Conservation (phyloP, 2,329 filamentous ascomycete genomes). For the Cordyceps sp. region DNA sequence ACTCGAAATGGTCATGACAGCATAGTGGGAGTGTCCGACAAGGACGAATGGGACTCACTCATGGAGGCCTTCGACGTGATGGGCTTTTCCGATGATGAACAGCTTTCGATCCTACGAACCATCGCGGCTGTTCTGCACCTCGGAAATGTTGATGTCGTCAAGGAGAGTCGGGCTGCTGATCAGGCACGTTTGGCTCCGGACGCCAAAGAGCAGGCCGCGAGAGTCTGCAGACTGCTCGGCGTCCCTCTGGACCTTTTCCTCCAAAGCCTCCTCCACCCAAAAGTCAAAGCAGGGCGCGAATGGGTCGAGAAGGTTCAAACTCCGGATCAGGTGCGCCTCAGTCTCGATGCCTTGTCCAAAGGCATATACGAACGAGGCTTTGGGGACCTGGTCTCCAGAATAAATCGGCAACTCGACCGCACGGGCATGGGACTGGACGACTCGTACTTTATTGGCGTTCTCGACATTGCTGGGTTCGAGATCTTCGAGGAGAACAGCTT, state of each 20-base stretch:
- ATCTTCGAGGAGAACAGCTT: conserved; percentile 99
- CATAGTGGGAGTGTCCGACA: conserved; percentile 79
- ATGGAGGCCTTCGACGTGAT: conserved; percentile 91
- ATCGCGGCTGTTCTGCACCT: conserved; percentile 85
- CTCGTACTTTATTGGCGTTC: conserved; percentile 88
- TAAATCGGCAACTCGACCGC: conserved; percentile 85
- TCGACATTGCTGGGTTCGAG: conserved; percentile 98
- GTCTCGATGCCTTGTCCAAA: conserved; percentile 83
- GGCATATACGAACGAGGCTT: conserved; percentile 97
- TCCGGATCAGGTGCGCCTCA: conserved; percentile 82
- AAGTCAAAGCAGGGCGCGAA: conserved; percentile 87
- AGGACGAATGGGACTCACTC: conserved; percentile 74
- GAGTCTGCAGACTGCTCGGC: conserved; percentile 69
- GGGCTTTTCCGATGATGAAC: conserved; percentile 78
- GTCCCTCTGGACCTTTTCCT: conserved; percentile 75
- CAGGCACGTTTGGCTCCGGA: conserved; percentile 72
- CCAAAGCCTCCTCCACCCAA: conserved; percentile 77
- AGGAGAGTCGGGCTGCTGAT: conserved; percentile 80
- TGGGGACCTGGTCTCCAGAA: conserved; percentile 76
- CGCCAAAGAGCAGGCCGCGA: conserved; percentile 56
- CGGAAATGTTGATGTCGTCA: conserved; percentile 78
- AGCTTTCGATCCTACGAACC: conserved; percentile 66
- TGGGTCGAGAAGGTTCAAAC: conserved; percentile 99
- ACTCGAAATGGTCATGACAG: conserved; percentile 82
- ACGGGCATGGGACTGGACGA: conserved; percentile 71